These are phyloP conservation scores for Suillus plorans DNA, from an alignment of 768 basidiomycete species.

Conservation along the genomic window DNA sequence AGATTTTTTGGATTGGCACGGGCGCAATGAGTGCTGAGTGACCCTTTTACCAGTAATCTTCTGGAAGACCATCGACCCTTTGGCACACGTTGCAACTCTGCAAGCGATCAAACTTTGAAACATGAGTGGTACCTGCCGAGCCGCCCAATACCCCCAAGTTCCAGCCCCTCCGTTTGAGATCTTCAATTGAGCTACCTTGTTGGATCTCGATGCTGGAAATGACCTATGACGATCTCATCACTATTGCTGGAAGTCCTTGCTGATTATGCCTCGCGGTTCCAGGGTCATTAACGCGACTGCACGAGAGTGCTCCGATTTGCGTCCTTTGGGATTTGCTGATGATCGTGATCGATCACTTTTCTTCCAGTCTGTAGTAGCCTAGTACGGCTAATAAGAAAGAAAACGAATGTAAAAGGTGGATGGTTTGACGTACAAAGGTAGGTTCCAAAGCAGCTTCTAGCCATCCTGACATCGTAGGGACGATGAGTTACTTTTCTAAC, in stretches of 20 bases:
- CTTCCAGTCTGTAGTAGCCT: neutral
- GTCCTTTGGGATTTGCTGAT: neutral
- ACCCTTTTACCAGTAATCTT: neutral
- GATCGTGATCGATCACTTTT: neutral
- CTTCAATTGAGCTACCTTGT: neutral
- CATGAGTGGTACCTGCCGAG: too few species aligned
- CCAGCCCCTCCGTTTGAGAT: neutral
- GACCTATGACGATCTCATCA: neutral
- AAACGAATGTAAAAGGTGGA: neutral
- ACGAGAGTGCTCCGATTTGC: neutral
- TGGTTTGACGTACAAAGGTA: neutral
- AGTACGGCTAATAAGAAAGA: neutral
- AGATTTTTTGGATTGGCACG: neutral
- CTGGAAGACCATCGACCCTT: neutral
- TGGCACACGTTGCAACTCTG: neutral
- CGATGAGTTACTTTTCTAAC: neutral
- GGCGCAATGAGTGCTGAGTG: neutral
- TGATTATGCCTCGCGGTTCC: neutral
- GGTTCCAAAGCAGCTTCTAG: neutral
- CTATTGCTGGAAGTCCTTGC: neutral
- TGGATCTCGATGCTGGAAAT: neutral
- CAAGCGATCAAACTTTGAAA: neutral
- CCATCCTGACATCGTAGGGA: neutral
- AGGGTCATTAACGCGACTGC: neutral
- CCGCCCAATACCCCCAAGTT: neutral